A percentile compares a stretch with the other conserved stretches of the same genome.
phyloP scores from a whole-genome alignment of 169 alveolate species.

The Besnoitia besnoiti region DNA sequence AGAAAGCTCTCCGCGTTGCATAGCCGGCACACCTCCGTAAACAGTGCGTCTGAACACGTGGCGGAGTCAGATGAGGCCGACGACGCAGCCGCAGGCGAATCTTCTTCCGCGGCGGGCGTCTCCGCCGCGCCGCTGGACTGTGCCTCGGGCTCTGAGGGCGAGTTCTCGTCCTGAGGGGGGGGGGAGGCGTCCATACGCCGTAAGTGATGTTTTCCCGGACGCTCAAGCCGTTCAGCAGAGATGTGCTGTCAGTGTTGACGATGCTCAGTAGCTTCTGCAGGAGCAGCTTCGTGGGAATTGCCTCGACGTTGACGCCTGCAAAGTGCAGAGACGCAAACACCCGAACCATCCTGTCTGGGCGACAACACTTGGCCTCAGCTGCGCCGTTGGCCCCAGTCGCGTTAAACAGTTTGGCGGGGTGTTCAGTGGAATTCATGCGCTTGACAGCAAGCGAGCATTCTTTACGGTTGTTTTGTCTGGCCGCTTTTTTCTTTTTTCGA shows the following conservation, averaged over 20 bases:
- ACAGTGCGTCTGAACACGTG: background rate
- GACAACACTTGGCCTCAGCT: too few relatives aligned
- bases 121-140: background rate
- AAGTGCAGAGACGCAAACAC: background rate
- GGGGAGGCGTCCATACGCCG: constrained; percentile 37
- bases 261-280: constrained; percentile 51
- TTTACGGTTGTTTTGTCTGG: too few relatives aligned
- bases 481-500: background rate
- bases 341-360: too few relatives aligned
- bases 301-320: constrained; percentile 44
- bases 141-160: background rate
- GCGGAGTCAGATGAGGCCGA: background rate
- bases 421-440: background rate
- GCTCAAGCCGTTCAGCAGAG: constrained; percentile 27
- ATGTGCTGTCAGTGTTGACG: constrained; percentile 49
- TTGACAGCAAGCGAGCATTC: background rate
- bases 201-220: constrained; percentile 32
- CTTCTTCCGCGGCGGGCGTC: background rate
- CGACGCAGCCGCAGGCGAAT: too few relatives aligned
- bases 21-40: constrained; percentile 4
- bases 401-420: background rate
- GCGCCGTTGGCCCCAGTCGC: background rate
- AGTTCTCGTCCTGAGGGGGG: background rate
- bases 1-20: background rate
- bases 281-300: constrained; percentile 44